These are phyloP conservation scores for Anastatica hierochuntica DNA, from an alignment of 345 rosid genomes.

Conservation along the genomic window DNA sequence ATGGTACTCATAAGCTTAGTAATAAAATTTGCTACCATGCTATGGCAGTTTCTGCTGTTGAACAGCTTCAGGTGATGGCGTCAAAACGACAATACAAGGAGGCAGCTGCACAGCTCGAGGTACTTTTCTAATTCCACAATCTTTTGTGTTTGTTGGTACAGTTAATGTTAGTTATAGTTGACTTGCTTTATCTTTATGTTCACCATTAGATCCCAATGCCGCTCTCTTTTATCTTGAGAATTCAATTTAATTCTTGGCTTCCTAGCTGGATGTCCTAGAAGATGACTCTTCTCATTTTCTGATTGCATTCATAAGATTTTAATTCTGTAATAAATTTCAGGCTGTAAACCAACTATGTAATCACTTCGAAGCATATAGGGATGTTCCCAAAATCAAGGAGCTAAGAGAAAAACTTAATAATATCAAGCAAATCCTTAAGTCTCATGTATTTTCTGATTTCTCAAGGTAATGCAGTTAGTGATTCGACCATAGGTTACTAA, in stretches of 20 bases:
- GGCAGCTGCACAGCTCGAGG: slow-evolving; percentile 99
- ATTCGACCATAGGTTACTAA: not conserved
- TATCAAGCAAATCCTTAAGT: slow-evolving; percentile 90
- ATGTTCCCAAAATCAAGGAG: slow-evolving; percentile 92
- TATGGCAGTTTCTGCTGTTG: slow-evolving; percentile 88
- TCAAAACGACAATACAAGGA: slow-evolving; percentile 94
- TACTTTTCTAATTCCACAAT: slow-evolving; percentile 18
- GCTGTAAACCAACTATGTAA: slow-evolving; percentile 95
- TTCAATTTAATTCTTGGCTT: not conserved
- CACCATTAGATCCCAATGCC: not conserved
- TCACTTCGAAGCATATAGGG: slow-evolving; percentile 97
- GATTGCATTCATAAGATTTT: too few relatives aligned
- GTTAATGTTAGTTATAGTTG: not conserved
- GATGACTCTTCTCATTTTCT: not conserved
- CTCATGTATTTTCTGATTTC: slow-evolving; percentile 91
- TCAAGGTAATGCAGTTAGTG: slow-evolving; percentile 50
- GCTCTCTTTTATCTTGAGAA: not conserved
- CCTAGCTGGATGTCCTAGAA: not conserved
- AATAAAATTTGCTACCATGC: slow-evolving; percentile 14
- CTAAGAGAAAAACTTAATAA: slow-evolving; percentile 89
- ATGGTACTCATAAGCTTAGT: slow-evolving; percentile 3
- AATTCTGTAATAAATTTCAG: slow-evolving; percentile 42
- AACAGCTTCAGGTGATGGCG: slow-evolving; percentile 98
- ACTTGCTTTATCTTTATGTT: slow-evolving; percentile 9
- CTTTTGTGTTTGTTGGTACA: not conserved